These are phyloP conservation scores for Colletotrichum spinosum DNA, from an alignment of 2,329 filamentous ascomycete genomes.

Conservation along the genomic window DNA sequence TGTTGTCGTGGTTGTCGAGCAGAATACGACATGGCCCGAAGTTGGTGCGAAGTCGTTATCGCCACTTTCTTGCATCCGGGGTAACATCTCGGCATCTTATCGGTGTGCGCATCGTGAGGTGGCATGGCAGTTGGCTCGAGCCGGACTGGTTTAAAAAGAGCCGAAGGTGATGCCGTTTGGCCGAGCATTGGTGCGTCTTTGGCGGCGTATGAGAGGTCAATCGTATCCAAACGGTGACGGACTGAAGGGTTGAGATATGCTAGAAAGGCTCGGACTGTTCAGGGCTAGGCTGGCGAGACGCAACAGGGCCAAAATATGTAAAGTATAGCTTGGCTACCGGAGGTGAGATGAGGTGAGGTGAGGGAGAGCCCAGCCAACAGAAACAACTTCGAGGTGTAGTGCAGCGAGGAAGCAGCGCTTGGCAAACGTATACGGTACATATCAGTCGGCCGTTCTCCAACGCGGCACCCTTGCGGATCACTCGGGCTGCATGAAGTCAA, in stretches of 20 bases:
- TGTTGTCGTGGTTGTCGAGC: too few species aligned
- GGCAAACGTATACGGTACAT: constrained; percentile 40
- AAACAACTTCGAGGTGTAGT: background rate
- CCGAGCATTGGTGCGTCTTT: constrained; percentile 31
- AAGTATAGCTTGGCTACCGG: background rate
- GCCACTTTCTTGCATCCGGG: constrained; percentile 21
- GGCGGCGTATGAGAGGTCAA: background rate
- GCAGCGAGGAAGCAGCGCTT: background rate
- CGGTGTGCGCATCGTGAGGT: constrained; percentile 14
- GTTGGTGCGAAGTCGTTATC: constrained; percentile 7
- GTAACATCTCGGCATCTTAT: constrained; percentile 33
- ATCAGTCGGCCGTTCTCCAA: constrained; percentile 38
- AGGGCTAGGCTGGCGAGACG: constrained; percentile 7
- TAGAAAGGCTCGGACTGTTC: constrained; percentile 23
- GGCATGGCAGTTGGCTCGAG: background rate
- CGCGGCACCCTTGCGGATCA: constrained; percentile 36
- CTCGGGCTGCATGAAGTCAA: constrained; percentile 36
- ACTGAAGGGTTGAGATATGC: constrained; percentile 20
- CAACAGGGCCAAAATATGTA: background rate
- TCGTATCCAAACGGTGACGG: background rate
- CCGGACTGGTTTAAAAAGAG: constrained; percentile 7
- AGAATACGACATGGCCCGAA: constrained; percentile 16
- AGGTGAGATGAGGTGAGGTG: too few species aligned
- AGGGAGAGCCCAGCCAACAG: background rate
- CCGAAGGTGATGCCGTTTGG: constrained; percentile 35